Conservation (phyloP, 192 early-diverging fungal species). For the Rhizophagus clarus region DNA sequence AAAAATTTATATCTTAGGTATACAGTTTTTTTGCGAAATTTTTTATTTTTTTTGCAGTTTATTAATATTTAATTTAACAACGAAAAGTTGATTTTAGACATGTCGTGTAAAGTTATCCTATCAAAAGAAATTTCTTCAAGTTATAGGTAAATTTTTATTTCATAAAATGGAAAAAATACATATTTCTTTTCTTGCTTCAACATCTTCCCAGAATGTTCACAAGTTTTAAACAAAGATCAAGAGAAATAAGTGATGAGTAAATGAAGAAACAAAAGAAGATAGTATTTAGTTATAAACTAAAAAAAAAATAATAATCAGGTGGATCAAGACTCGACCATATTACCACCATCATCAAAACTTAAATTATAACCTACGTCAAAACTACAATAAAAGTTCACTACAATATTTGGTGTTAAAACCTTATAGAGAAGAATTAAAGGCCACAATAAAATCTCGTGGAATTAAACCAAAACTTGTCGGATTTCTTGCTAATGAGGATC, state of each 20-base stretch:
- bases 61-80: no score
- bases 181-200: no score
- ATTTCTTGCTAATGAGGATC: constrained; percentile 95
- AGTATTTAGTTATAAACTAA: constrained; percentile 2
- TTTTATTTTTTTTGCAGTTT: no score
- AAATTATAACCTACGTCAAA: background rate
- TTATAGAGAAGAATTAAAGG: constrained; percentile 58
- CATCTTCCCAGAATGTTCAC: no score
- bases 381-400: background rate
- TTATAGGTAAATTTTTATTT: constrained; percentile 12
- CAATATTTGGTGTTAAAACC: constrained; percentile 19
- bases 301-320: background rate
- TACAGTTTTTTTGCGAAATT: no score
- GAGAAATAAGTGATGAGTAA: background rate
- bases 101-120: constrained; percentile 16
- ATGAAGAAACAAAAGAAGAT: background rate
- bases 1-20: no score
- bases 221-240: background rate
- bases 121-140: constrained; percentile 5
- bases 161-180: background rate
- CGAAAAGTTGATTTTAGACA: background rate
- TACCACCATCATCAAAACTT: background rate
- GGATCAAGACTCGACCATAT: background rate
- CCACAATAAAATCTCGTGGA: constrained; percentile 62
- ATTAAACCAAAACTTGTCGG: constrained; percentile 81